Percentiles rank a stretch among this genome's conserved stretches.
phyloP scores from a whole-genome alignment of 2,329 filamentous ascomycete genomes.

The Cladosporium sp. region DNA sequence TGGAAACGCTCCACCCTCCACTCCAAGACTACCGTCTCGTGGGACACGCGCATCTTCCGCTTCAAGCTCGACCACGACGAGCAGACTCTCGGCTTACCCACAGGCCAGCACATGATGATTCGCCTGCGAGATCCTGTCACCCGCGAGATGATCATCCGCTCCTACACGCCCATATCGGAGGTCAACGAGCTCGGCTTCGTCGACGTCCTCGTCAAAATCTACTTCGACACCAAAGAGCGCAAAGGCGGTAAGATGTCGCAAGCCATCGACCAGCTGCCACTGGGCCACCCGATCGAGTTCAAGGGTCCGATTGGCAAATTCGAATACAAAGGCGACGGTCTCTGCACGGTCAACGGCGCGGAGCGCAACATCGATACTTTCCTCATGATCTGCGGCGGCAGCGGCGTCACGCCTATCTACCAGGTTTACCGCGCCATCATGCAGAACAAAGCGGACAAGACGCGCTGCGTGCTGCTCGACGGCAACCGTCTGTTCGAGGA shows the following conservation, averaged over 20 bases:
- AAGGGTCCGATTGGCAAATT: slow-evolving; percentile 88
- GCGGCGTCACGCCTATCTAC: slow-evolving; percentile 89
- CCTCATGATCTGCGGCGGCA: slow-evolving; percentile 83
- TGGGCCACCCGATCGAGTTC: slow-evolving; percentile 74
- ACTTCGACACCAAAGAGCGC: slow-evolving; percentile 55
- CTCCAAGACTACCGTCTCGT: slow-evolving; percentile 65
- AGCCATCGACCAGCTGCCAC: slow-evolving; percentile 67
- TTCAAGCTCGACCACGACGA: slow-evolving; percentile 70
- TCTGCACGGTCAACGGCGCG: slow-evolving; percentile 57
- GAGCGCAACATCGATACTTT: slow-evolving; percentile 60
- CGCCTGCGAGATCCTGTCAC: slow-evolving; percentile 69
- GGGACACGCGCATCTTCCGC: slow-evolving; percentile 76
- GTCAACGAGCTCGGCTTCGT: slow-evolving; percentile 58
- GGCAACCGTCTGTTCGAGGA: slow-evolving; percentile 75
- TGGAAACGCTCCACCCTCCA: slow-evolving; percentile 73
- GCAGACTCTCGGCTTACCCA: slow-evolving; percentile 71
- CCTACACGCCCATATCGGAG: slow-evolving; percentile 81
- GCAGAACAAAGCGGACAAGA: slow-evolving; percentile 58
- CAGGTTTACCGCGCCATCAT: slow-evolving; percentile 75
- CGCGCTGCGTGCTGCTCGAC: slow-evolving; percentile 68
- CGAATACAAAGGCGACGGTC: slow-evolving; percentile 66
- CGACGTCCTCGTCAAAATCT: slow-evolving; percentile 79
- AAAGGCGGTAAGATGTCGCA: slow-evolving; percentile 77
- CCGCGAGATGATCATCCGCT: slow-evolving; percentile 70
- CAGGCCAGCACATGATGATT: slow-evolving; percentile 84